phyloP scores from a whole-genome alignment of 2,329 filamentous ascomycete species.

The Penicillium sp. region DNA sequence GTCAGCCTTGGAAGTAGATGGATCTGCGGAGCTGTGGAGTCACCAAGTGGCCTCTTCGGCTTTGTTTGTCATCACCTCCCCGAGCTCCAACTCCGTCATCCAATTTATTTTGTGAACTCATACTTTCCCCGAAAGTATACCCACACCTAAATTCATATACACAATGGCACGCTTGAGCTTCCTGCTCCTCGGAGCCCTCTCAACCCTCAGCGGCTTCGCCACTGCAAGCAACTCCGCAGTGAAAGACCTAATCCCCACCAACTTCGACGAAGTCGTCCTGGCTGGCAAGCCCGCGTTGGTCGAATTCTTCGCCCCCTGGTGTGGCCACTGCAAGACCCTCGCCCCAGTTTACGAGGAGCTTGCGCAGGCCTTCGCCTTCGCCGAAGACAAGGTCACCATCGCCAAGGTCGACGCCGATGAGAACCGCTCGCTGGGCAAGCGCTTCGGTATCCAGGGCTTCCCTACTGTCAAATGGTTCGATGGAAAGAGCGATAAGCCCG shows the following conservation, averaged over 20 bases:
- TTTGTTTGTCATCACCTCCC: slow-evolving; percentile 24
- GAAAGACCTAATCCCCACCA: slow-evolving; percentile 80
- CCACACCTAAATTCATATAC: slow-evolving; percentile 5
- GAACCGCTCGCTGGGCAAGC: slow-evolving; percentile 78
- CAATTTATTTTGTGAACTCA: neutral
- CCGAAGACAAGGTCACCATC: slow-evolving; percentile 75
- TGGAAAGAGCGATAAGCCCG: slow-evolving; percentile 81
- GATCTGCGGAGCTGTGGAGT: slow-evolving; percentile 19
- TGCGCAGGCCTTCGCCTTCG: slow-evolving; percentile 68
- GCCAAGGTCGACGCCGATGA: slow-evolving; percentile 95
- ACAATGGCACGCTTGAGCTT: slow-evolving; percentile 48
- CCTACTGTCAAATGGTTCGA: slow-evolving; percentile 98
- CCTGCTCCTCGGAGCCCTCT: slow-evolving; percentile 48
- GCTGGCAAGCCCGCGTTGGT: slow-evolving; percentile 92
- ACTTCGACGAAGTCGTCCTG: slow-evolving; percentile 88
- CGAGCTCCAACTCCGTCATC: slow-evolving; percentile 7
- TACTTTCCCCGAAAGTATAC: neutral
- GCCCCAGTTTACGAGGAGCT: slow-evolving; percentile 95
- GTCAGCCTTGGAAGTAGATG: neutral
- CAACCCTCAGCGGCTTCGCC: slow-evolving; percentile 55
- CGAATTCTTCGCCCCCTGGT: slow-evolving; percentile 99
- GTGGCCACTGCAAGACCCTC: slow-evolving; percentile 97
- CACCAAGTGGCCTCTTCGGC: slow-evolving; percentile 37
- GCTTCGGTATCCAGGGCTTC: slow-evolving; percentile 89
- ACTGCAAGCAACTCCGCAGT: slow-evolving; percentile 73